Evolutionary conservation across 257 asterid species (phyloP), one percentile per base, ranked within the genome.

Genomic region (Solanum acaule): DNA sequence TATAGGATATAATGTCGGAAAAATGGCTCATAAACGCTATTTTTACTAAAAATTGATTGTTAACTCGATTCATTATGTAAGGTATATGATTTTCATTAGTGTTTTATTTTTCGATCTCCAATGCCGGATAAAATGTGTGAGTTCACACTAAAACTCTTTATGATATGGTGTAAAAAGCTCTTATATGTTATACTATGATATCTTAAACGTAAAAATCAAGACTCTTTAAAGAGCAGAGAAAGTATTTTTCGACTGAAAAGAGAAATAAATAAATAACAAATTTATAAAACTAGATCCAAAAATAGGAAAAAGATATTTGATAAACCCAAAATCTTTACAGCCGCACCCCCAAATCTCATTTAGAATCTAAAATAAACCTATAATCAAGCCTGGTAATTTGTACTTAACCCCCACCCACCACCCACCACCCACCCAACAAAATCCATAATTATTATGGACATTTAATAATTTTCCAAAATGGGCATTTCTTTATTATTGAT

Each of bases 281-380:
- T 61, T 61, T 23, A 61, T 61, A 4, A 18, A 52, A 18, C n/a
- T 1, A 52, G 9, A 52, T 87, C 52, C 89, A 83, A 87, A 68
- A 67, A 88, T 77, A 87, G 68, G 12, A 85, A 70, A 86, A 86
- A 87, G 2, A 12, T 40, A 71, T 82, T 23, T 46, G 40, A 81
- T 89, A 91, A 71, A 88, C 81, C 90, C 90, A 84, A 89, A 87
- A 88, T 87, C 75, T 88, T 89, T 90, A 90, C 90, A 89, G 31
- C 90, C 78, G 79, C 87, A 86, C 59, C 85, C 61, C 3, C 3
- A 15, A 77, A 38, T 81, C 85, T 81, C 85, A 81, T 16, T 77
- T 78, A 14, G 23, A 27, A 18, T 27, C 42, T 46, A 81, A 81
- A 78, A 78, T 14, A 34, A 46, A 27, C 68, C 85, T 81, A 81